Conservation (phyloP, 2,329 filamentous ascomycete genomes). For the Thelonectria discophora region DNA sequence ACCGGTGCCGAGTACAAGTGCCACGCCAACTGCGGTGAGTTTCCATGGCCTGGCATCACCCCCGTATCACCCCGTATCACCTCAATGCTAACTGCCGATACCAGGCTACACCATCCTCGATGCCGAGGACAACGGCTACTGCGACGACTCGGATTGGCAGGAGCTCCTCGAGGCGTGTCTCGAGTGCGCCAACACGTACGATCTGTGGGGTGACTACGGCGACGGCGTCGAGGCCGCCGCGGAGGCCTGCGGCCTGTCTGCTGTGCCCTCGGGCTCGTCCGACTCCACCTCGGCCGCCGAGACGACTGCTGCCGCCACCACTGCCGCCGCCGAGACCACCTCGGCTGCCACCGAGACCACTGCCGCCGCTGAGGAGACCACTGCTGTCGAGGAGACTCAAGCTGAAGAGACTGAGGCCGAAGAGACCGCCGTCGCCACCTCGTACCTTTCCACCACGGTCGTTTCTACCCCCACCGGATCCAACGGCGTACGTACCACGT, state of each 20-base stretch:
- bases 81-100: neutral
- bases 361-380: slow-evolving; percentile 1
- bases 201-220: slow-evolving; percentile 57
- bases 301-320: slow-evolving; percentile 13
- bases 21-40: slow-evolving; percentile 60
- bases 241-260: slow-evolving; percentile 45
- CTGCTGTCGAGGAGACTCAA: slow-evolving; percentile 2
- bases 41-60: neutral
- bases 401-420: slow-evolving; percentile 8
- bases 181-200: slow-evolving; percentile 52
- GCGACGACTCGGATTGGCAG: slow-evolving; percentile 50
- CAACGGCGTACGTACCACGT: slow-evolving; percentile 24
- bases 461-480: slow-evolving; percentile 14
- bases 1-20: slow-evolving; percentile 54
- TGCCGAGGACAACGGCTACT: slow-evolving; percentile 41
- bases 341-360: slow-evolving; percentile 16
- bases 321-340: slow-evolving; percentile 7
- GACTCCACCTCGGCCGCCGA: slow-evolving; percentile 21
- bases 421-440: slow-evolving; percentile 6
- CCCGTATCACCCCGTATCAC: too few species aligned
- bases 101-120: slow-evolving; percentile 45
- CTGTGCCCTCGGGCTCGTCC: slow-evolving; percentile 33
- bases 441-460: slow-evolving; percentile 1
- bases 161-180: slow-evolving; percentile 55
- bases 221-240: slow-evolving; percentile 49